Evolutionary conservation across 1,284 basidiomycete genomes (phyloP).

Genomic region (Pisolithus thermaeus): DNA sequence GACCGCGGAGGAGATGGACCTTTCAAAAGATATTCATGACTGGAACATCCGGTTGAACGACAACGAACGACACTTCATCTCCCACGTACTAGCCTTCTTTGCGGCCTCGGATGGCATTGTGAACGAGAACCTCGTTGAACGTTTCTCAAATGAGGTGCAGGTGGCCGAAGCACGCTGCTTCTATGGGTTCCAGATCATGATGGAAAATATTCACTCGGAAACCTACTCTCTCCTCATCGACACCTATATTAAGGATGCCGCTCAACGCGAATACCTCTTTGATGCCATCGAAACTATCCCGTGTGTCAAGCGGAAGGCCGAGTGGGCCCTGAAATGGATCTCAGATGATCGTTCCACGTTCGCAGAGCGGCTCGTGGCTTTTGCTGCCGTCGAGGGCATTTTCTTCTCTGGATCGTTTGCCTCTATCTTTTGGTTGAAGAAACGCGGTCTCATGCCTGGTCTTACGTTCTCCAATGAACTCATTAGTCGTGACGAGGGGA

Average conservation of each 20-base stretch:
- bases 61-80: slow-evolving; percentile 94
- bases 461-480: slow-evolving; percentile 97
- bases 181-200: slow-evolving; percentile 99
- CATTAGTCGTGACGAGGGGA: slow-evolving; percentile 96
- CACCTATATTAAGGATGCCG: slow-evolving; percentile 91
- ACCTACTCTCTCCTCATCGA: slow-evolving; percentile 98
- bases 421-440: slow-evolving; percentile 98
- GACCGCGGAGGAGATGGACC: slow-evolving; percentile 98
- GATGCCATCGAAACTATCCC: slow-evolving; percentile 94
- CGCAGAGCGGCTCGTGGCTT: slow-evolving; percentile 89
- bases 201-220: slow-evolving; percentile 97
- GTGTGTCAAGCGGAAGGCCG: slow-evolving; percentile 87
- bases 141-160: slow-evolving; percentile 94
- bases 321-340: slow-evolving; percentile 95
- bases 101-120: slow-evolving; percentile 97
- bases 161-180: slow-evolving; percentile 95
- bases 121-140: slow-evolving; percentile 95
- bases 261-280: slow-evolving; percentile 84
- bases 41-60: slow-evolving; percentile 93
- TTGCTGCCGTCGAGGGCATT: slow-evolving; percentile 98
- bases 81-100: slow-evolving; percentile 95
- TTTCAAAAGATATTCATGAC: slow-evolving; percentile 88
- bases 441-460: slow-evolving; percentile 97
- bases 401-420: slow-evolving; percentile 97
- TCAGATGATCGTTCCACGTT: slow-evolving; percentile 80